phyloP scores from a whole-genome alignment of 1,139 yeast species.

The Diutina siamensis region DNA sequence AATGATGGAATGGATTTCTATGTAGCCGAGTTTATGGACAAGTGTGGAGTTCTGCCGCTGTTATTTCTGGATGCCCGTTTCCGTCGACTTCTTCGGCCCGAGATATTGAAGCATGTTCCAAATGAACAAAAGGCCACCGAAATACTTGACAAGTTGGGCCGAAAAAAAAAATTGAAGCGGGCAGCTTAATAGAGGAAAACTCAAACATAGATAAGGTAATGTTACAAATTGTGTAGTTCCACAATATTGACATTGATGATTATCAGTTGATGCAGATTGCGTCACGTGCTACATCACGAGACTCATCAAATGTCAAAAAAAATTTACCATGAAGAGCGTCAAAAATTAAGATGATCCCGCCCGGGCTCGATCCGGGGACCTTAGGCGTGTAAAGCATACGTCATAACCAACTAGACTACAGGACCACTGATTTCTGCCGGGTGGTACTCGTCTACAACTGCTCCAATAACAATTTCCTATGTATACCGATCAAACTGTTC shows the following conservation, averaged over 20 bases:
- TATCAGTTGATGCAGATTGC: too few species aligned
- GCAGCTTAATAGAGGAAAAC: background rate
- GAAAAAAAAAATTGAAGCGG: background rate
- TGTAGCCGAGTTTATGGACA: slow-evolving; percentile 1
- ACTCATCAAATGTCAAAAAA: background rate
- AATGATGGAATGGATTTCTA: slow-evolving; percentile 3
- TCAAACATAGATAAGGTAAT: too few species aligned
- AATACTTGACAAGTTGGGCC: slow-evolving; percentile 2
- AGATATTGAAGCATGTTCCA: slow-evolving; percentile 1
- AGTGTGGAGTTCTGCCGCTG: slow-evolving; percentile 1
- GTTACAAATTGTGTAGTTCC: too few species aligned
- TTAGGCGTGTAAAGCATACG: background rate
- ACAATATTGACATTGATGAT: too few species aligned
- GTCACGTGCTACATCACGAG: too few species aligned
- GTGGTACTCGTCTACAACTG: too few species aligned
- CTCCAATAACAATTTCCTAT: too few species aligned
- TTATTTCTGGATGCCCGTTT: slow-evolving; percentile 1
- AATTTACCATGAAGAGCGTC: background rate
- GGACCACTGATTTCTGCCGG: background rate
- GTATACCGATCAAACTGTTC: too few species aligned
- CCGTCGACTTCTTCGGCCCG: background rate
- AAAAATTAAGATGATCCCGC: background rate
- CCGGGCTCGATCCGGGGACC: background rate
- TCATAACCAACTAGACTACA: background rate
- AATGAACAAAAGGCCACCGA: background rate